These are phyloP conservation scores for Thymus quinquecostatus DNA, from an alignment of 257 asterid species.

Conservation along the genomic window DNA sequence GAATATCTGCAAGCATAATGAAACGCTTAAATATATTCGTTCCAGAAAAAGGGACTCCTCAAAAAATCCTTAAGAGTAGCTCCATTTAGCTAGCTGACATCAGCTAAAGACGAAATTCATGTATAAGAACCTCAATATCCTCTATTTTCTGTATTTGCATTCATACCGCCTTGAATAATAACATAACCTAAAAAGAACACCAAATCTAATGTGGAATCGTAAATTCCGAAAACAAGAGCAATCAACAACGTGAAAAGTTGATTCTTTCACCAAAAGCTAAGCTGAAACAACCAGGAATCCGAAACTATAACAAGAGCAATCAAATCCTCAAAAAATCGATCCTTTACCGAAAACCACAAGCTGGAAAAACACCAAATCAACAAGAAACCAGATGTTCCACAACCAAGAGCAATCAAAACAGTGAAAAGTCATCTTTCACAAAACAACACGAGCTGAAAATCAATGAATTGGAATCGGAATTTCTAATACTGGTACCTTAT, in stretches of 20 bases:
- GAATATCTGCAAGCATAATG: constrained; percentile 54
- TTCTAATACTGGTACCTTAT: constrained; percentile 42
- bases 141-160: not conserved
- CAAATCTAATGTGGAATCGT: not conserved
- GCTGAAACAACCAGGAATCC: not conserved
- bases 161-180: not conserved
- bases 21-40: not conserved
- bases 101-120: constrained; percentile 2
- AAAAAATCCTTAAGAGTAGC: too few species aligned
- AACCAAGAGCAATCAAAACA: not conserved
- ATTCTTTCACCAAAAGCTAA: not conserved
- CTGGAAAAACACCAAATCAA: not conserved
- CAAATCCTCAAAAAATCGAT: not conserved
- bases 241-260: not conserved
- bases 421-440: not conserved
- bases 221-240: not conserved
- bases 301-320: not conserved
- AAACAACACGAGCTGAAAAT: not conserved
- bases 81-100: too few species aligned
- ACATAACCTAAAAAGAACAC: not conserved
- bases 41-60: not conserved
- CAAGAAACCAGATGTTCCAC: not conserved
- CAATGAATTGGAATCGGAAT: not conserved
- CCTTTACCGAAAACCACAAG: not conserved
- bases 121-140: not conserved